Percentiles rank a stretch among this genome's conserved stretches.
Conservation (phyloP, 2,329 filamentous ascomycete species). For the Thelonectria olida region DNA sequence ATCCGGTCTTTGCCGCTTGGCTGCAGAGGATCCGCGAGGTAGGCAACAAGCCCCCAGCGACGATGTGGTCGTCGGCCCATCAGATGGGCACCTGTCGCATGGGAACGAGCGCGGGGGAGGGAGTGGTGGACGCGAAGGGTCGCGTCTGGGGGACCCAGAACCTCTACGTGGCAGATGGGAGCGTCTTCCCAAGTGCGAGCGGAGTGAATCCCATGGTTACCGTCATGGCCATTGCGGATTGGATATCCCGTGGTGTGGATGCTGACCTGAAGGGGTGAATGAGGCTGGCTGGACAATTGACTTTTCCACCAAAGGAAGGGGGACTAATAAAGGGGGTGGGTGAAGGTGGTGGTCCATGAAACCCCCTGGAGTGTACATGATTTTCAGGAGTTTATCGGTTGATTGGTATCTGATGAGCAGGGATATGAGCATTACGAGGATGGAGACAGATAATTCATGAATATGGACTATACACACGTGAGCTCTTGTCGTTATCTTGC, state of each 20-base stretch:
- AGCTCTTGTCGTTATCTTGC: neutral
- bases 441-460: neutral
- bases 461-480: neutral
- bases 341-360: neutral
- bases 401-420: constrained; percentile 6
- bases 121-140: constrained; percentile 67
- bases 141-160: constrained; percentile 72
- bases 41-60: constrained; percentile 60
- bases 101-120: constrained; percentile 61
- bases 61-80: constrained; percentile 74
- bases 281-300: constrained; percentile 1
- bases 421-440: constrained; percentile 7
- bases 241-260: constrained; percentile 67
- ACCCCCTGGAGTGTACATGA: constrained; percentile 17
- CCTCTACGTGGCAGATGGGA: constrained; percentile 78
- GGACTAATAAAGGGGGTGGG: neutral
- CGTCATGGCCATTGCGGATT: constrained; percentile 74
- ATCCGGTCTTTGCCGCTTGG: constrained; percentile 71
- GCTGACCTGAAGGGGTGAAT: constrained; percentile 49
- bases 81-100: constrained; percentile 85
- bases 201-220: constrained; percentile 88
- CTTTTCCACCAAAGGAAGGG: neutral
- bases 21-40: constrained; percentile 58
- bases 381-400: neutral
- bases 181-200: constrained; percentile 78